phyloP scores from a whole-genome alignment of 169 alveolate genomes.

The Plasmodium coatneyi region DNA sequence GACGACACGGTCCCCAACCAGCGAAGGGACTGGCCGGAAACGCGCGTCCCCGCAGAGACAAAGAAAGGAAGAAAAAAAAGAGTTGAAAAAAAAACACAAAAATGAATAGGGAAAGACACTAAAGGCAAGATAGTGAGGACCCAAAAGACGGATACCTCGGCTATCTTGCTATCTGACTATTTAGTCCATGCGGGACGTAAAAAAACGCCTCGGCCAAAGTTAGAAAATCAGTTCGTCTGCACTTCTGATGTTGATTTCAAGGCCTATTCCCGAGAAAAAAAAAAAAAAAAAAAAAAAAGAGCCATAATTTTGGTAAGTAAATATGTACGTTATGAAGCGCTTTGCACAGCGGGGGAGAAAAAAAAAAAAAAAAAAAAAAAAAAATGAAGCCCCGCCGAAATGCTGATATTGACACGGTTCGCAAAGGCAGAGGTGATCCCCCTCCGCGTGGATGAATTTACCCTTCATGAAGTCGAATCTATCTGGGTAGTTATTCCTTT shows the following conservation, averaged over 20 bases:
- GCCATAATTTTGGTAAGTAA: neutral
- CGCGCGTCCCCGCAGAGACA: neutral
- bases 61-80: neutral
- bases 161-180: neutral
- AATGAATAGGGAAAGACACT: neutral
- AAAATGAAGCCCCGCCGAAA: neutral
- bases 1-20: neutral
- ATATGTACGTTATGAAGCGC: neutral
- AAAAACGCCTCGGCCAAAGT: neutral
- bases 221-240: constrained; percentile 54
- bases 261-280: neutral
- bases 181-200: neutral
- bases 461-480: constrained; percentile 51
- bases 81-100: neutral
- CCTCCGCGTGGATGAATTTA: neutral
- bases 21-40: neutral
- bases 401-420: neutral
- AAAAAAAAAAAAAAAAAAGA: neutral
- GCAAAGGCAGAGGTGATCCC: neutral
- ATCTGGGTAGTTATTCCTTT: constrained; percentile 59
- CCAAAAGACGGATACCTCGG: neutral
- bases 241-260: constrained; percentile 66
- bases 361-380: neutral
- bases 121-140: neutral
- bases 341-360: neutral